Conservation (phyloP, 1,139 yeast species). For the Nakaseomyces nivariensis region DNA sequence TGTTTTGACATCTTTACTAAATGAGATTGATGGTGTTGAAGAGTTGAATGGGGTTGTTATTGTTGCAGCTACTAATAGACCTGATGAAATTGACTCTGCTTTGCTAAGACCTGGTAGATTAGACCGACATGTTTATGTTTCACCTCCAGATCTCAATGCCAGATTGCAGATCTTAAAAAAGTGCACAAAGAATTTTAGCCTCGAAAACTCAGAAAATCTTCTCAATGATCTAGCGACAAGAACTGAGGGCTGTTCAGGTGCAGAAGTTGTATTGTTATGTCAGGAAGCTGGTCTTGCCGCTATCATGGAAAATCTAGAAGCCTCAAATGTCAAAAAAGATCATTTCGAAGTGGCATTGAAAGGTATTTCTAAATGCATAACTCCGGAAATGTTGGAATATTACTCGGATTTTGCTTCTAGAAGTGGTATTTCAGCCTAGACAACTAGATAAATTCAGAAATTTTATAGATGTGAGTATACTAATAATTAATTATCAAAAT, state of each 20-base stretch:
- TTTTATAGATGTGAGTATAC: too few relatives aligned
- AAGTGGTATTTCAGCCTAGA: constrained; percentile 17
- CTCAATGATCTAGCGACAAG: constrained; percentile 45
- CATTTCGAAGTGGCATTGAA: constrained; percentile 68
- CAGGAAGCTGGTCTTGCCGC: constrained; percentile 95
- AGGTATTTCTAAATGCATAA: constrained; percentile 67
- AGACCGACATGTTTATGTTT: constrained; percentile 84
- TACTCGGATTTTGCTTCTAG: constrained; percentile 52
- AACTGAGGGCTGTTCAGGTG: constrained; percentile 93
- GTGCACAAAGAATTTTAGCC: constrained; percentile 47
- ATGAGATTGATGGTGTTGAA: constrained; percentile 95
- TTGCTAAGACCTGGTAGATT: constrained; percentile 87
- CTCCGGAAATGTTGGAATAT: constrained; percentile 71
- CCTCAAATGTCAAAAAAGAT: constrained; percentile 41
- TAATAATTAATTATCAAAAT: too few relatives aligned
- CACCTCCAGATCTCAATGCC: constrained; percentile 80
- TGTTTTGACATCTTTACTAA: constrained; percentile 78
- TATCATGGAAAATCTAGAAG: constrained; percentile 62
- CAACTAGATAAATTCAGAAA: too few relatives aligned
- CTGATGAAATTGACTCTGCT: constrained; percentile 87
- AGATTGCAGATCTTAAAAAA: constrained; percentile 66
- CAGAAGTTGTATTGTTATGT: constrained; percentile 82
- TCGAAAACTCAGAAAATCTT: constrained; percentile 36
- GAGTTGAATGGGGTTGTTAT: constrained; percentile 86
- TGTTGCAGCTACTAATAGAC: constrained; percentile 92